phyloP scores from a whole-genome alignment of 306 rosid genomes.

The Abrus pulchellus region DNA sequence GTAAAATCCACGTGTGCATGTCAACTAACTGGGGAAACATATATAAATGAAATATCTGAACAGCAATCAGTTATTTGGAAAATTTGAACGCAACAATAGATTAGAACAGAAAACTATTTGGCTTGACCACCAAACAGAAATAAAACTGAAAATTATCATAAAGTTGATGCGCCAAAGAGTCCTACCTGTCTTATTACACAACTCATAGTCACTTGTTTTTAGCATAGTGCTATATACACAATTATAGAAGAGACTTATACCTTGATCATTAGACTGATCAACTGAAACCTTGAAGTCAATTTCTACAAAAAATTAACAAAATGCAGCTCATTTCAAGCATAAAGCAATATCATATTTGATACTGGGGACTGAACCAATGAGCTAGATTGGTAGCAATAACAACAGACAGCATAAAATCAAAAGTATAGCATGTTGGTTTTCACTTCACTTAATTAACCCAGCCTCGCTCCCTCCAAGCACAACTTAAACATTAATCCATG shows the following conservation, averaged over 20 bases:
- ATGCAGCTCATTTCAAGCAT: conserved; percentile 16
- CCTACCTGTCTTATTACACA: conserved; percentile 4
- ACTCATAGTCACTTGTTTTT: not conserved
- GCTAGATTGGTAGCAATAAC: conserved; percentile 9
- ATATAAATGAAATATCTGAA: conserved; percentile 30
- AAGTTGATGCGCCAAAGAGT: not conserved
- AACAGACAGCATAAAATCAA: conserved; percentile 9
- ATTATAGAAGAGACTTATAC: not conserved
- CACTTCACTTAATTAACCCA: conserved; percentile 13
- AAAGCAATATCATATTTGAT: conserved; percentile 7
- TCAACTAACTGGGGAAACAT: conserved; percentile 17
- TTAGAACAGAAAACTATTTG: conserved; percentile 9
- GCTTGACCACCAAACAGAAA: not conserved
- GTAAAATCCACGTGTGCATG: conserved; percentile 36
- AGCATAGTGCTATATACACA: conserved; percentile 7
- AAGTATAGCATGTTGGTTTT: not conserved
- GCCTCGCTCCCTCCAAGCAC: conserved; percentile 5
- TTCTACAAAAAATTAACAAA: not conserved
- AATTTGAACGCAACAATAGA: conserved; percentile 8
- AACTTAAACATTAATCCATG: conserved; percentile 19
- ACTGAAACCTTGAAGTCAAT: conserved; percentile 11
- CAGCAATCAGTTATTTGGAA: not conserved
- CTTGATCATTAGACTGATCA: not conserved
- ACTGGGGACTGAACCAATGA: not conserved
- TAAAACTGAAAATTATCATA: conserved; percentile 2